Conservation (phyloP, 495 filamentous ascomycete species). For the Tuber calosporum region DNA sequence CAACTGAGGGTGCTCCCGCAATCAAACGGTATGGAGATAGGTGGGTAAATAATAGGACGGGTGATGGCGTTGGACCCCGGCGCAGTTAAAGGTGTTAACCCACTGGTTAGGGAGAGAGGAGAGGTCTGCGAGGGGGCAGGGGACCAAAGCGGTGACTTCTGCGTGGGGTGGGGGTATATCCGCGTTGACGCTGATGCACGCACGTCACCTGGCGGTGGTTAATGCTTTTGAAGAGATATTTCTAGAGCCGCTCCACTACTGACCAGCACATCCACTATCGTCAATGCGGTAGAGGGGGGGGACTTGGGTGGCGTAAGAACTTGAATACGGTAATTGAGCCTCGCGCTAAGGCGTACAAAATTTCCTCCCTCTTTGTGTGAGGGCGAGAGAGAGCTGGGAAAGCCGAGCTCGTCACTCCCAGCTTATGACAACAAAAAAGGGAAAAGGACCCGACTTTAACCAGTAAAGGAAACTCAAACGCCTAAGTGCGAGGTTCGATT, state of each 20-base stretch:
- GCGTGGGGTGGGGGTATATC: constrained; percentile 60
- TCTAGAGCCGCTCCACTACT: constrained; percentile 54
- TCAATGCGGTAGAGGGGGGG: not conserved
- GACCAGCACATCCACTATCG: not conserved
- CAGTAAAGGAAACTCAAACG: no score
- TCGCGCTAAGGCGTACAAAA: no score
- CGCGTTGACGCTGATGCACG: constrained; percentile 59
- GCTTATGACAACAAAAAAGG: no score
- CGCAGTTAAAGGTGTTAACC: constrained; percentile 70
- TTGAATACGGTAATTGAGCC: no score
- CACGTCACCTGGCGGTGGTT: constrained; percentile 60
- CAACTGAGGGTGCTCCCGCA: not conserved
- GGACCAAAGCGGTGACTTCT: constrained; percentile 56
- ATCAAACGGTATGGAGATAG: not conserved
- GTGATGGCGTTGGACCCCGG: constrained; percentile 76
- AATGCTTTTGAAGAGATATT: constrained; percentile 58
- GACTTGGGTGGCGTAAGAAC: no score
- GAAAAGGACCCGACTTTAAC: no score
- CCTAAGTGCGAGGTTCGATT: no score
- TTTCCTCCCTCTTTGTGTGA: no score
- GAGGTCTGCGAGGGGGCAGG: constrained; percentile 54
- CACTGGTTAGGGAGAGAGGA: constrained; percentile 29
- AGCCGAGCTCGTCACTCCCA: no score
- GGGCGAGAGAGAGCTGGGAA: no score
- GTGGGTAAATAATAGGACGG: constrained; percentile 40